Base-by-base conservation (phyloP, 257 asterid species). In the Orobanche coerulescens region DNA sequence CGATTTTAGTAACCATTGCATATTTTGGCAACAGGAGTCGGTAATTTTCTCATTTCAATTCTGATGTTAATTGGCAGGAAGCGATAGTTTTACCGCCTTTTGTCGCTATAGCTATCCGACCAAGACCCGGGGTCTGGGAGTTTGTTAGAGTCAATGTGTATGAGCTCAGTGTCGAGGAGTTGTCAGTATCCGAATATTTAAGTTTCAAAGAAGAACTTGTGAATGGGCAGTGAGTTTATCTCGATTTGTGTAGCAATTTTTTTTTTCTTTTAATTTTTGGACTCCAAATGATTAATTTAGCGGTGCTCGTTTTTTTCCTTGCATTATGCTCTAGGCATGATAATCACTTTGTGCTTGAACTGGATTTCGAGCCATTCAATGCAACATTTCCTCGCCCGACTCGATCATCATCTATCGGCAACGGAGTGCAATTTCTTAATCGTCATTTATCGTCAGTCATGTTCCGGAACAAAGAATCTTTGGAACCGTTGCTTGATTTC, bases 81-180 rank as follows among this genome's bases (percentile, higher is more conserved):
- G 97, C 96, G 13, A 90, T 93, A 50, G 84, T 93, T 55, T 43
- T 89, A 55, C 99, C 99, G 20, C 99, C 99, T 20, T 93, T 93
- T 68, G 99, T 93, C 72, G 96, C 95, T 50, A 46, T 93, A 44
- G 95, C 99, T 50, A 61, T 93, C 64, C 87, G 99, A 14, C 99
- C 99, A 18, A 83, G 99, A 80, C 99, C 99, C 16, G 99, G 99
- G 46, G 99, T 93, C 65, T 93, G 99, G 99, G 99, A 89, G 61
- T 87, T 64, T 48, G 94, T 93, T 28, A 95, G 97, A n/a, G 90
- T 93, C 42, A 89, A 93, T 62, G 99, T 85, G 7, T 55, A 71
- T 61, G 94, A 93, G 55, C 92, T 93, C 49, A 83, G 85, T 14
- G 97, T 89, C 10, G 99, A 93, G 63, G 95, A 93, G 81, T 71